Conservation (phyloP, 1,284 basidiomycete genomes). For the Tremellales sp. region DNA sequence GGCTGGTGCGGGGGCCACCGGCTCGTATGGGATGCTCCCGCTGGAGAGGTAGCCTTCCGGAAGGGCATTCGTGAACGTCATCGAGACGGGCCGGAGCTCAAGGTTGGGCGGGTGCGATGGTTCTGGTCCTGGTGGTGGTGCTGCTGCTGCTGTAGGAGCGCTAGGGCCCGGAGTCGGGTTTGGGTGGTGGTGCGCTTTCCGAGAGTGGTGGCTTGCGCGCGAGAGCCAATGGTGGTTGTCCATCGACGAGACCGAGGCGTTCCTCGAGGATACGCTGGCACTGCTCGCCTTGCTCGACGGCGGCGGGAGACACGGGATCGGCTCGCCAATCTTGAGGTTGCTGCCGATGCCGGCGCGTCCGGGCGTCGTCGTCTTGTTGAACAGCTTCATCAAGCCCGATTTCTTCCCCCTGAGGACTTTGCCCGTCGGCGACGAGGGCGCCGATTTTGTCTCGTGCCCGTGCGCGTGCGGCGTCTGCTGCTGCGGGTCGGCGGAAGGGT, state of each 20-base stretch:
- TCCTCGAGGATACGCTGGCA: too few species aligned
- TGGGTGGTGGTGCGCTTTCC: too few species aligned
- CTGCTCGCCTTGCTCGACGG: too few species aligned
- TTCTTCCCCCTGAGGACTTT: constrained; percentile 65
- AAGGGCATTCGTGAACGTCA: constrained; percentile 62
- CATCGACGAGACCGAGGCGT: too few species aligned
- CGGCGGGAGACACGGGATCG: too few species aligned
- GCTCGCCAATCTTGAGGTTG: too few species aligned
- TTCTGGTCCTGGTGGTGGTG: neutral
- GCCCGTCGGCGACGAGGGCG: constrained; percentile 20
- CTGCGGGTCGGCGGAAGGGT: too few species aligned
- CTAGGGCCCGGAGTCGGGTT: too few species aligned
- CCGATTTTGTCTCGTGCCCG: neutral
- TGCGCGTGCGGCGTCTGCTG: neutral
- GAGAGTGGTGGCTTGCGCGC: too few species aligned
- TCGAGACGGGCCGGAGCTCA: constrained; percentile 68
- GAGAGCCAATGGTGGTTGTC: too few species aligned
- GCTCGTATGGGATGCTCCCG: neutral
- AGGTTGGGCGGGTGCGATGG: constrained; percentile 42
- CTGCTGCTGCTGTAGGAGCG: neutral
- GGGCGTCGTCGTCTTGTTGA: constrained; percentile 49
- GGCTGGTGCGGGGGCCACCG: neutral
- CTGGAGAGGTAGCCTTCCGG: constrained; percentile 59
- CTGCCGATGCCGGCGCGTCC: too few species aligned
- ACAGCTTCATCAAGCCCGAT: constrained; percentile 74